Conservation (phyloP, 23 red algal genomes). For the Gracilaria domingensis region DNA sequence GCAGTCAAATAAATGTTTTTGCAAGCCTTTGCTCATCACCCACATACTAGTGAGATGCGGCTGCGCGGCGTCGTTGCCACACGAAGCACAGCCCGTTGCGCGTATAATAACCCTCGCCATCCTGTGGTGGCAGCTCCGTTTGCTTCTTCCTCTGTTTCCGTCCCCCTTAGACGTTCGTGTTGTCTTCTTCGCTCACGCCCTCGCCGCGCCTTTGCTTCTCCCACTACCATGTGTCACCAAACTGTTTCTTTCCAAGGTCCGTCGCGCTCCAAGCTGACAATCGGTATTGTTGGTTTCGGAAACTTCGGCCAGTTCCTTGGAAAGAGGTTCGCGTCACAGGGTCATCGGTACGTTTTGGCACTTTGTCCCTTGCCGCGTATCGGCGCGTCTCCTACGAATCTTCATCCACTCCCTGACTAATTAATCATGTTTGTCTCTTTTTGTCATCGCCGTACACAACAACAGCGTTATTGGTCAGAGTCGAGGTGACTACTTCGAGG, state of each 20-base stretch:
- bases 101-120: neutral
- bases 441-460: neutral
- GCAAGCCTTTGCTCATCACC: neutral
- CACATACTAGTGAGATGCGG: neutral
- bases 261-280: constrained; percentile 33
- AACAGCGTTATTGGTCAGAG: constrained; percentile 79
- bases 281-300: constrained; percentile 98
- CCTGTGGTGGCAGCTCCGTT: neutral
- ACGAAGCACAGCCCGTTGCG: neutral
- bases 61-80: neutral
- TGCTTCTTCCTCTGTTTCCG: neutral
- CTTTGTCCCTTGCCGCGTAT: neutral
- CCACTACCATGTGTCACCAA: neutral
- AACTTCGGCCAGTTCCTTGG: constrained; percentile 99
- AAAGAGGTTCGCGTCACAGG: constrained; percentile 76
- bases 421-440: neutral
- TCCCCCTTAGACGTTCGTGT: neutral
- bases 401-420: neutral
- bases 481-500: constrained; percentile 76
- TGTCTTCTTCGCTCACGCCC: neutral
- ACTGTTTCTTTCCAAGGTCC: neutral
- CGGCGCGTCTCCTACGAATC: neutral
- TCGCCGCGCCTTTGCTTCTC: neutral
- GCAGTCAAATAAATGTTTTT: too few relatives aligned
- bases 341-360: constrained; percentile 56